These are phyloP conservation scores for Cucumis variabilis DNA, from an alignment of 331 rosid species.

Conservation along the genomic window DNA sequence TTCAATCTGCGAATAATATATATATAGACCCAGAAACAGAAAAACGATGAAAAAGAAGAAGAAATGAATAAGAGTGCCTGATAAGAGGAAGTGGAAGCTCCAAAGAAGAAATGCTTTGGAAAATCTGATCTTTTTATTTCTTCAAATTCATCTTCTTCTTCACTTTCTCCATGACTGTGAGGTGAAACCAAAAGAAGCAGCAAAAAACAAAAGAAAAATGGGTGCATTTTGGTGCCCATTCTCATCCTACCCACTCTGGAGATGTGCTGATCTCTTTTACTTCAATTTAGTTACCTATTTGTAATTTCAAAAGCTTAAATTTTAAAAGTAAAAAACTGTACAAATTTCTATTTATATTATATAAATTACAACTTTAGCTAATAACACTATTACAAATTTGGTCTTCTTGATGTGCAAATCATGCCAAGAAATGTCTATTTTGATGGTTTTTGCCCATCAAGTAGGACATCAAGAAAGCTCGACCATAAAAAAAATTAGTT, in stretches of 20 bases:
- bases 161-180: constrained; percentile 20
- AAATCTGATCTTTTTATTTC: constrained; percentile 50
- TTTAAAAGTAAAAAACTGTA: no score
- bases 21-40: neutral
- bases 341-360: no score
- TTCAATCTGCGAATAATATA: constrained; percentile 46
- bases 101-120: constrained; percentile 60
- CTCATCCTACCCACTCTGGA: neutral
- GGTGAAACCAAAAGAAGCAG: constrained; percentile 27
- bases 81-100: constrained; percentile 67
- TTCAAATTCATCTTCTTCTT: constrained; percentile 26
- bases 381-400: no score
- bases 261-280: no score
- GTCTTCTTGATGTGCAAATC: no score
- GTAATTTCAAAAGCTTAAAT: no score
- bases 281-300: no score
- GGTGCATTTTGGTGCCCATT: constrained; percentile 1
- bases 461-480: no score
- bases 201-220: neutral
- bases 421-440: no score
- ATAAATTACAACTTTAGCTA: no score
- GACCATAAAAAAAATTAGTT: no score
- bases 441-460: no score
- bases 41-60: neutral
- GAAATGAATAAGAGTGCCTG: constrained; percentile 40